Evolutionary conservation across 2,329 filamentous ascomycete species (phyloP).

Genomic region (Penicillium sp.): DNA sequence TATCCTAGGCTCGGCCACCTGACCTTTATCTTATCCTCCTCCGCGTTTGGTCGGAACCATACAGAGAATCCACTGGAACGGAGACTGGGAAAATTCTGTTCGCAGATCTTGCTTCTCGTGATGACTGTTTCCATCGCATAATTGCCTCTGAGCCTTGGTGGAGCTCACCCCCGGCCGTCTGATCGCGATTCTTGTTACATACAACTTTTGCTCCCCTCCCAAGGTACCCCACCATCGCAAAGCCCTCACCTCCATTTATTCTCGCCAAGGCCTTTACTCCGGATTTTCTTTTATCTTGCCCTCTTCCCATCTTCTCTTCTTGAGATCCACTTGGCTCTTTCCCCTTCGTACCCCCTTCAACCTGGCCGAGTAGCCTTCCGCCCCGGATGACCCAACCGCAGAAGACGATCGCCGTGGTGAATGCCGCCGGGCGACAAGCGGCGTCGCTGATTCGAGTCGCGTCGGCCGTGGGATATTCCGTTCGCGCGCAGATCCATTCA

Average conservation of each 20-base stretch:
- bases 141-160: slow-evolving; percentile 12
- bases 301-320: slow-evolving; percentile 9
- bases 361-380: background rate
- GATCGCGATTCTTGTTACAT: slow-evolving; percentile 26
- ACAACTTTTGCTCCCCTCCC: slow-evolving; percentile 22
- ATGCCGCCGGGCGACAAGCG: slow-evolving; percentile 91
- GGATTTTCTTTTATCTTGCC: slow-evolving; percentile 22
- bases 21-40: slow-evolving; percentile 16
- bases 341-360: background rate
- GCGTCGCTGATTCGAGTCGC: slow-evolving; percentile 93
- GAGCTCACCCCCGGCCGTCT: slow-evolving; percentile 15
- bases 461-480: slow-evolving; percentile 87
- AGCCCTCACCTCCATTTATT: slow-evolving; percentile 21
- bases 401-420: slow-evolving; percentile 91
- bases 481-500: slow-evolving; percentile 87
- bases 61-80: background rate
- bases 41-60: slow-evolving; percentile 6
- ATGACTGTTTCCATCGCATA: slow-evolving; percentile 26
- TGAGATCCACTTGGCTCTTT: slow-evolving; percentile 1
- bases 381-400: slow-evolving; percentile 47
- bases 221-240: slow-evolving; percentile 27
- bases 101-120: slow-evolving; percentile 10
- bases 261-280: slow-evolving; percentile 27
- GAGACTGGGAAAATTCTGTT: background rate
- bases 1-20: too few relatives aligned